phyloP scores from a whole-genome alignment of 805 yeast species.

The Myxozyma melibiosi region DNA sequence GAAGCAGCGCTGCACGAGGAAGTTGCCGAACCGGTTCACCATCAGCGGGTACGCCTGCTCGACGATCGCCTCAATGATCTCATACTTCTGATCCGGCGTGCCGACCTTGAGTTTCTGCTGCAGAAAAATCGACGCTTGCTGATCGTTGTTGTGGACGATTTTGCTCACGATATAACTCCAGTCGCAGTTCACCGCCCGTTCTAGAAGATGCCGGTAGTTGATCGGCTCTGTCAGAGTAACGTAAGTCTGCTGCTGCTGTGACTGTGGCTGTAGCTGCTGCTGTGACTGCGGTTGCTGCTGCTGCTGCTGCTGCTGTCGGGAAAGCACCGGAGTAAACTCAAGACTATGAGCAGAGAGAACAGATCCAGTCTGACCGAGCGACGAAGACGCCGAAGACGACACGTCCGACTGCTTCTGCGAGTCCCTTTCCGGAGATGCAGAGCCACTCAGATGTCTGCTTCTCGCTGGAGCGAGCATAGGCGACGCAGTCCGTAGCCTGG shows the following conservation, averaged over 20 bases:
- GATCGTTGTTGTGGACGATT: conserved; percentile 44
- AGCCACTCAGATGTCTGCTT: neutral
- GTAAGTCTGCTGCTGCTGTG: conserved; percentile 2
- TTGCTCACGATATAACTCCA: conserved; percentile 42
- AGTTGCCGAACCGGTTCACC: conserved; percentile 48
- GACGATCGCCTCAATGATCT: conserved; percentile 40
- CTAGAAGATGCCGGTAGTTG: conserved; percentile 41
- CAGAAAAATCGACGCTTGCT: conserved; percentile 47
- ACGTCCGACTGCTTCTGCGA: neutral
- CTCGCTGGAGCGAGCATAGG: neutral
- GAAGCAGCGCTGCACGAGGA: conserved; percentile 46
- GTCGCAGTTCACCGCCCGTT: conserved; percentile 37
- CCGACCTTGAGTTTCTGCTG: conserved; percentile 46
- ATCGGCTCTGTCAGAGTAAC: conserved; percentile 36
- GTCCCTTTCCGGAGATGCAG: conserved; percentile 15
- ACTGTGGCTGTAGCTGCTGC: conserved; percentile 3
- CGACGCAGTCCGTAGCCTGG: neutral
- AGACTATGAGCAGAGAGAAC: conserved; percentile 25
- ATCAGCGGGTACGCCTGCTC: conserved; percentile 41
- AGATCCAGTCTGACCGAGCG: conserved; percentile 13
- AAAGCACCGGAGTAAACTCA: conserved; percentile 22
- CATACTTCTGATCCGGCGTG: conserved; percentile 38
- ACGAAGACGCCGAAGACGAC: too few species aligned
- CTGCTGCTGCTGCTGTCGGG: neutral
- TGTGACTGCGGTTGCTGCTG: neutral